phyloP scores from a whole-genome alignment of 2,329 filamentous ascomycete genomes.

The Seiridium unicorne region DNA sequence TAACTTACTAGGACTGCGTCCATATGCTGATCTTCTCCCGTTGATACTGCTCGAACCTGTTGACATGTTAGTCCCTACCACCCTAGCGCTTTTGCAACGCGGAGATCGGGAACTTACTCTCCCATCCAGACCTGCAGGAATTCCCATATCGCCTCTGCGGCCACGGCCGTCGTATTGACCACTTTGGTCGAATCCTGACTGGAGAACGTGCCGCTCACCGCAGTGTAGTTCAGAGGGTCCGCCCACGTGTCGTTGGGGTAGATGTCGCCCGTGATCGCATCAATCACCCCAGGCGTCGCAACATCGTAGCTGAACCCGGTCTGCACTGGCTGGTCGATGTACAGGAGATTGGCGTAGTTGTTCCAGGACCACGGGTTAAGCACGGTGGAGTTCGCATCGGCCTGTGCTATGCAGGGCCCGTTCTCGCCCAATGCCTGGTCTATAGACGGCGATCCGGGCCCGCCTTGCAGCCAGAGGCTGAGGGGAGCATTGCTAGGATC shows the following conservation, averaged over 20 bases:
- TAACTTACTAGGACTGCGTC: slow-evolving; percentile 30
- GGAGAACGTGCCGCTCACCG: slow-evolving; percentile 37
- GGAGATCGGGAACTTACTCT: slow-evolving; percentile 26
- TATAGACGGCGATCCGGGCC: slow-evolving; percentile 56
- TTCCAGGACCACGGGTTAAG: slow-evolving; percentile 60
- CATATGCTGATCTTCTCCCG: slow-evolving; percentile 36
- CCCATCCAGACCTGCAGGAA: slow-evolving; percentile 56
- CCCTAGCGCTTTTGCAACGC: background rate
- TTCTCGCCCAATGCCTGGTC: slow-evolving; percentile 49
- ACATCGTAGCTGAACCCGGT: slow-evolving; percentile 28
- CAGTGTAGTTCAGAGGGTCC: slow-evolving; percentile 8
- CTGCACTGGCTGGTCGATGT: slow-evolving; percentile 57
- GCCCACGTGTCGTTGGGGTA: slow-evolving; percentile 3
- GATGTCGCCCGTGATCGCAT: slow-evolving; percentile 14
- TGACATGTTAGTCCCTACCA: background rate
- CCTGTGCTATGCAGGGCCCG: slow-evolving; percentile 51
- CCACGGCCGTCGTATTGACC: slow-evolving; percentile 46
- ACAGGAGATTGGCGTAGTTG: slow-evolving; percentile 61
- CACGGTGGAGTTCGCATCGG: slow-evolving; percentile 46
- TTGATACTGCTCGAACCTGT: slow-evolving; percentile 48
- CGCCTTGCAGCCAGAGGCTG: slow-evolving; percentile 60
- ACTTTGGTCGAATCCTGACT: slow-evolving; percentile 42
- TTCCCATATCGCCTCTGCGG: slow-evolving; percentile 51
- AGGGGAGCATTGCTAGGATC: slow-evolving; percentile 31
- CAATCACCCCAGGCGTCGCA: slow-evolving; percentile 21